A percentile compares a stretch with the other conserved stretches of the same genome.
phyloP scores from a whole-genome alignment of 805 yeast species.

The Nakazawaea ambrosiae region DNA sequence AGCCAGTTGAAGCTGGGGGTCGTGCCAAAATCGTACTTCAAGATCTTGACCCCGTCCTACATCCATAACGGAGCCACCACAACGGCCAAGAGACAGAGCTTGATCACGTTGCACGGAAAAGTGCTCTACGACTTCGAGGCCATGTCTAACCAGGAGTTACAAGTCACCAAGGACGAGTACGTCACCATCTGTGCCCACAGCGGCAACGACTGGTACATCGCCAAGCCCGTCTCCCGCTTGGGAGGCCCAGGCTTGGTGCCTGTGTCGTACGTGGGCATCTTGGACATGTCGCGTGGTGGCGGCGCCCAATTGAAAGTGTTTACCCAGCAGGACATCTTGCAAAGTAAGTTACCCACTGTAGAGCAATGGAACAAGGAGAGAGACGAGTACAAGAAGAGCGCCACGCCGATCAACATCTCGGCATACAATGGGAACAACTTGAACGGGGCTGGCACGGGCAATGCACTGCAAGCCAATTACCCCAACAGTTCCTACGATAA shows the following conservation, averaged over 20 bases:
- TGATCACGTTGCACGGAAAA: slow-evolving; percentile 59
- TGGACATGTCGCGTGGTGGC: slow-evolving; percentile 54
- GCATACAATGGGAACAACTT: background rate
- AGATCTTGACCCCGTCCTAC: slow-evolving; percentile 57
- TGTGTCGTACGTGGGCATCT: slow-evolving; percentile 77
- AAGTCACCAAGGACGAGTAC: slow-evolving; percentile 79
- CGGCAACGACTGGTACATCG: slow-evolving; percentile 95
- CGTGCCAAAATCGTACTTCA: slow-evolving; percentile 84
- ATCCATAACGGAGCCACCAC: too few species aligned
- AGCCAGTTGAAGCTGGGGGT: slow-evolving; percentile 65
- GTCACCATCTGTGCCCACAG: slow-evolving; percentile 94
- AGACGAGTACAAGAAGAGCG: slow-evolving; percentile 64
- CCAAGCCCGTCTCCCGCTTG: slow-evolving; percentile 87
- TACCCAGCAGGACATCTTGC: slow-evolving; percentile 47
- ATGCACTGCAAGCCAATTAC: background rate
- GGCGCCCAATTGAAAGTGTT: slow-evolving; percentile 44
- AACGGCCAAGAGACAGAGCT: slow-evolving; percentile 15
- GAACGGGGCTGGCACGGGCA: background rate
- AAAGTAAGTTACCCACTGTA: slow-evolving; percentile 78
- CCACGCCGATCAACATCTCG: slow-evolving; percentile 5
- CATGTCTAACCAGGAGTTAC: slow-evolving; percentile 76
- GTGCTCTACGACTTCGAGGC: slow-evolving; percentile 85
- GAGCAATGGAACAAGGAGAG: slow-evolving; percentile 93
- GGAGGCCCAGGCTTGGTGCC: slow-evolving; percentile 99
- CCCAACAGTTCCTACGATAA: slow-evolving; percentile 1